Percentiles rank a stretch among this genome's conserved stretches.
phyloP scores from a whole-genome alignment of 2,329 filamentous ascomycete genomes.

The Aspergillus versicolor region DNA sequence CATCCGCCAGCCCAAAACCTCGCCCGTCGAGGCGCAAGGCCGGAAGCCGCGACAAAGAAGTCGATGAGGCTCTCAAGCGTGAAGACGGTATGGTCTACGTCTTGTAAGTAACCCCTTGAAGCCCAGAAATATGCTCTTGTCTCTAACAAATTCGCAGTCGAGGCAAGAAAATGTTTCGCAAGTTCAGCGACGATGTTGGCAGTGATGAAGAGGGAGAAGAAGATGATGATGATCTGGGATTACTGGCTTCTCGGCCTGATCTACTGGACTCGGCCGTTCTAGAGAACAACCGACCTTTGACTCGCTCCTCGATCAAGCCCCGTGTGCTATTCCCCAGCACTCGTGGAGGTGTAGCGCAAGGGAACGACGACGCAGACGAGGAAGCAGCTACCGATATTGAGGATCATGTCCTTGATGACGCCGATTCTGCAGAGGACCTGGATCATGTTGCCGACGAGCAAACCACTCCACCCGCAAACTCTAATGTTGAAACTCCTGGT shows the following conservation, averaged over 20 bases:
- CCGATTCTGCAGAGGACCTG: slow-evolving; percentile 17
- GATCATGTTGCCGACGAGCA: slow-evolving; percentile 17
- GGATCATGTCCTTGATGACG: slow-evolving; percentile 26
- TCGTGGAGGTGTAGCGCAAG: slow-evolving; percentile 41
- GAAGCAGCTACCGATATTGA: slow-evolving; percentile 59
- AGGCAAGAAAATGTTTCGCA: slow-evolving; percentile 61
- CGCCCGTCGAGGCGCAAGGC: slow-evolving; percentile 34
- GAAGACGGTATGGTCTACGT: slow-evolving; percentile 61
- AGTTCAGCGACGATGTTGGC: slow-evolving; percentile 47
- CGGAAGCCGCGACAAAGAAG: slow-evolving; percentile 36
- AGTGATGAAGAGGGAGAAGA: slow-evolving; percentile 37
- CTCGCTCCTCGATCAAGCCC: slow-evolving; percentile 59
- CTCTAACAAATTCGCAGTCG: slow-evolving; percentile 48
- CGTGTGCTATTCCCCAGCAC: slow-evolving; percentile 58
- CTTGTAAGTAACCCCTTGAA: slow-evolving; percentile 52
- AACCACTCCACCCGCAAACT: slow-evolving; percentile 24
- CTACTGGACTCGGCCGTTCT: slow-evolving; percentile 31
- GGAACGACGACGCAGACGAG: slow-evolving; percentile 46
- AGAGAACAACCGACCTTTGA: slow-evolving; percentile 49
- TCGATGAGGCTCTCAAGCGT: slow-evolving; percentile 52
- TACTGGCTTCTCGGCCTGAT: slow-evolving; percentile 41
- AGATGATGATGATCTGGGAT: slow-evolving; percentile 42
- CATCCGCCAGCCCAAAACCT: slow-evolving; percentile 29
- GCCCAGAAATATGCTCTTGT: neutral
- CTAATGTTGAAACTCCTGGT: slow-evolving; percentile 24